phyloP scores from a whole-genome alignment of 1,139 yeast genomes.

The Protomyces inundatus region DNA sequence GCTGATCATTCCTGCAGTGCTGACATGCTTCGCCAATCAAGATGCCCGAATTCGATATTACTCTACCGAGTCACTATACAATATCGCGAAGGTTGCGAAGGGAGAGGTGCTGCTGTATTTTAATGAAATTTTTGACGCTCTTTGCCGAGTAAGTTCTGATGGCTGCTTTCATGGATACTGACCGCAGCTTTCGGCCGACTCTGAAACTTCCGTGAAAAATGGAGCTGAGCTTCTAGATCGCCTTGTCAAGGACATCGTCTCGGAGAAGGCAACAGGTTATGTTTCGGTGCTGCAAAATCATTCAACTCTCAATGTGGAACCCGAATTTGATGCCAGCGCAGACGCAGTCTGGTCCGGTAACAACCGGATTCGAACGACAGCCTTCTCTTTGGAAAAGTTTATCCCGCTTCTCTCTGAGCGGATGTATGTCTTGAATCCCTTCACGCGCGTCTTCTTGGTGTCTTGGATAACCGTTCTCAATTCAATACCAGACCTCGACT shows the following conservation, averaged over 20 bases:
- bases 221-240: conserved; percentile 94
- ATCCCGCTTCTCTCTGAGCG: conserved; percentile 86
- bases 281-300: conserved; percentile 49
- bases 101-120: conserved; percentile 89
- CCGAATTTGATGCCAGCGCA: conserved; percentile 31
- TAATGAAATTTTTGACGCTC: conserved; percentile 89
- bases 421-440: conserved; percentile 87
- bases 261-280: conserved; percentile 89
- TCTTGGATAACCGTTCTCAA: conserved; percentile 89
- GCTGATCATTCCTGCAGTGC: conserved; percentile 83
- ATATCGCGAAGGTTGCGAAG: conserved; percentile 92
- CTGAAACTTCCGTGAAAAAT: conserved; percentile 85
- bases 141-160: conserved; percentile 50
- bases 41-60: conserved; percentile 94
- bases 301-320: background rate
- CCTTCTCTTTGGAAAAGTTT: conserved; percentile 81
- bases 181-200: conserved; percentile 69
- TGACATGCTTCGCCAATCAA: conserved; percentile 94
- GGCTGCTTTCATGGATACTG: background rate
- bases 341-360: conserved; percentile 25
- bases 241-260: conserved; percentile 78
- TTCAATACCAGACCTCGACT: conserved; percentile 85
- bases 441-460: conserved; percentile 74
- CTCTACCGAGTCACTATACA: conserved; percentile 93
- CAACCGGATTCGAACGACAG: conserved; percentile 42